These are phyloP conservation scores for Russula compacta DNA, from an alignment of 768 basidiomycete species.

Conservation along the genomic window DNA sequence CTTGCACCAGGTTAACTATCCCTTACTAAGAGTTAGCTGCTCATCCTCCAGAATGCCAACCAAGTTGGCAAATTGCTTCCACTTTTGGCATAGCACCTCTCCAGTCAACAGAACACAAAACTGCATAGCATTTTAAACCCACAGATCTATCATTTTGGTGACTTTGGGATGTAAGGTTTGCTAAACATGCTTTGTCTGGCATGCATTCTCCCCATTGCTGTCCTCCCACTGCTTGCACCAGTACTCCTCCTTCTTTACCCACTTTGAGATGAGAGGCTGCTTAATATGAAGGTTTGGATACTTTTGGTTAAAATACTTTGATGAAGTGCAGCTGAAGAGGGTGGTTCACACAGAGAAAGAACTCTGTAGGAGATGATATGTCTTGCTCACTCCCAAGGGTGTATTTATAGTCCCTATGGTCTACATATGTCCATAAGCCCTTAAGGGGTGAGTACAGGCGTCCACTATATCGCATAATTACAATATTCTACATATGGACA, in stretches of 20 bases:
- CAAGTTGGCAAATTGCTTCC: neutral
- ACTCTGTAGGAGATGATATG: too few relatives aligned
- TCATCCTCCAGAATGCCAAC: neutral
- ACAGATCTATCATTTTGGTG: neutral
- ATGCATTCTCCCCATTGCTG: neutral
- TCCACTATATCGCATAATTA: too few relatives aligned
- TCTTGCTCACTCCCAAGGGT: too few relatives aligned
- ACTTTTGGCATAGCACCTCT: neutral
- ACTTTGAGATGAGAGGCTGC: neutral
- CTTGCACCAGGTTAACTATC: neutral
- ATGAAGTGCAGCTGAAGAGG: too few relatives aligned
- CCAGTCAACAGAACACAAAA: neutral
- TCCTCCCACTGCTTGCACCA: neutral
- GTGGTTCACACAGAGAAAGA: too few relatives aligned
- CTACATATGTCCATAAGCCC: too few relatives aligned
- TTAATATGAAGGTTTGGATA: neutral
- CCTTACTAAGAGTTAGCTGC: neutral
- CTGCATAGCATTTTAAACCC: neutral
- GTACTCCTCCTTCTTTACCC: neutral
- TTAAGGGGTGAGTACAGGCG: too few relatives aligned
- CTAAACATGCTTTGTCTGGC: neutral
- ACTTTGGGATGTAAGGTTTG: neutral
- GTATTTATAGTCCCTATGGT: too few relatives aligned
- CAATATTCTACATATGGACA: too few relatives aligned
- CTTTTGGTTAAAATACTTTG: neutral